Evolutionary conservation across 208 protist genomes (phyloP).

Genomic region (Angomonas ambiguus): DNA sequence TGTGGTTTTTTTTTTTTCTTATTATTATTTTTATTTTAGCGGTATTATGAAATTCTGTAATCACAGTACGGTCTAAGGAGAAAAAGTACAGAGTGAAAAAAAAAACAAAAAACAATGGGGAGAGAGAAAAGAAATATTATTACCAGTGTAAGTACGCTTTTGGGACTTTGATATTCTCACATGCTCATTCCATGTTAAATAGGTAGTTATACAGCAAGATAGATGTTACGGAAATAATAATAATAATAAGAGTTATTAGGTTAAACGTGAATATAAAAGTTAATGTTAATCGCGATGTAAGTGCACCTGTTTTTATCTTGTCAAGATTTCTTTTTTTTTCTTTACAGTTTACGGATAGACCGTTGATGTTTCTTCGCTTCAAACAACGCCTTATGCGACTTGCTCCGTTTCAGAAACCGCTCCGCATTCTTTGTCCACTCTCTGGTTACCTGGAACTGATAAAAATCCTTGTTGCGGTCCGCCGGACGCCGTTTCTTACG

Average conservation of each 20-base stretch:
- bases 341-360: conserved; percentile 75
- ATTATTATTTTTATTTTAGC: neutral
- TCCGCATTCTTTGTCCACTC: conserved; percentile 85
- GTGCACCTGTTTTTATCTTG: too few relatives aligned
- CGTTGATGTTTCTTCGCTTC: conserved; percentile 81
- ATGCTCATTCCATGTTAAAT: too few relatives aligned
- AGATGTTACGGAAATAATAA: too few relatives aligned
- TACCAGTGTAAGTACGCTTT: too few relatives aligned
- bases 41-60: neutral
- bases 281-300: too few relatives aligned
- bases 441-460: conserved; percentile 87
- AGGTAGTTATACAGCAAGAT: too few relatives aligned
- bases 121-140: neutral
- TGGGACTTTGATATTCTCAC: too few relatives aligned
- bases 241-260: neutral
- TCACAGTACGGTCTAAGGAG: neutral
- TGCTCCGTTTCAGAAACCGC: conserved; percentile 74
- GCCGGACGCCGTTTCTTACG: conserved; percentile 29
- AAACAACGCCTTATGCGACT: conserved; percentile 74
- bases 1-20: neutral
- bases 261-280: neutral
- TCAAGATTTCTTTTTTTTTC: too few relatives aligned
- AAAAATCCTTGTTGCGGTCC: conserved; percentile 53
- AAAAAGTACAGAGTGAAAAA: conserved; percentile 17
- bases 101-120: conserved; percentile 12